These are phyloP conservation scores for Yamagishiella unicocca DNA, from an alignment of 139 green algal species.

Conservation along the genomic window DNA sequence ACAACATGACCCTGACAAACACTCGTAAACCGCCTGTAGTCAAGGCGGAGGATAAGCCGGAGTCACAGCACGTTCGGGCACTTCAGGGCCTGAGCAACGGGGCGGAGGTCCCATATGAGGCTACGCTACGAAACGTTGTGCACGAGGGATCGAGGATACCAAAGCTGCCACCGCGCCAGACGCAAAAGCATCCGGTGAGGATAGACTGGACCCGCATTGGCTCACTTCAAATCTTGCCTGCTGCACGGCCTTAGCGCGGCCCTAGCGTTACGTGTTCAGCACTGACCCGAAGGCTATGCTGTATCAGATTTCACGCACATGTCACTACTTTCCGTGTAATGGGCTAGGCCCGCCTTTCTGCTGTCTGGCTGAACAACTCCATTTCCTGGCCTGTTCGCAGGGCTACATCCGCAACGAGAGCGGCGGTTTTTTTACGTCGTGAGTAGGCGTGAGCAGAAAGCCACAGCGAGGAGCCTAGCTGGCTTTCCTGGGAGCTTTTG, in stretches of 20 bases:
- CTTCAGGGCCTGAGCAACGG: constrained; percentile 49
- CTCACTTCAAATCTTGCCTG: too few relatives aligned
- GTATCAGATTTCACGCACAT: too few relatives aligned
- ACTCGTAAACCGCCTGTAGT: background rate
- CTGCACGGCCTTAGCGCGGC: too few relatives aligned
- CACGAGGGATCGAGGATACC: constrained; percentile 40
- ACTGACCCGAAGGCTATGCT: too few relatives aligned
- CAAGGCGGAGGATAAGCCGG: constrained; percentile 41
- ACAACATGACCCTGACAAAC: constrained; percentile 10
- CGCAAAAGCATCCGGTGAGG: constrained; percentile 48
- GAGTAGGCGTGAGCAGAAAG: too few relatives aligned
- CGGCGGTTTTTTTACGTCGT: constrained; percentile 53
- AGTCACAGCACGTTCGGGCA: constrained; percentile 26
- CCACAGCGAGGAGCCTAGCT: constrained; percentile 10
- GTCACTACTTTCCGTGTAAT: too few relatives aligned
- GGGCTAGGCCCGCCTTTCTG: too few relatives aligned
- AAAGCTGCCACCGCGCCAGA: constrained; percentile 39
- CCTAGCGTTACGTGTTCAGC: too few relatives aligned
- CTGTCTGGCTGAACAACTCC: too few relatives aligned
- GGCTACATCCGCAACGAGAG: constrained; percentile 54
- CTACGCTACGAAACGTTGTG: constrained; percentile 34
- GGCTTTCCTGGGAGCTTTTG: background rate
- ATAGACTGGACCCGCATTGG: too few relatives aligned
- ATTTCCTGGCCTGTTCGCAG: background rate
- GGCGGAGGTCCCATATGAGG: constrained; percentile 30